phyloP scores from a whole-genome alignment of 2,329 filamentous ascomycete genomes.

The Parafenestella ontariensis region DNA sequence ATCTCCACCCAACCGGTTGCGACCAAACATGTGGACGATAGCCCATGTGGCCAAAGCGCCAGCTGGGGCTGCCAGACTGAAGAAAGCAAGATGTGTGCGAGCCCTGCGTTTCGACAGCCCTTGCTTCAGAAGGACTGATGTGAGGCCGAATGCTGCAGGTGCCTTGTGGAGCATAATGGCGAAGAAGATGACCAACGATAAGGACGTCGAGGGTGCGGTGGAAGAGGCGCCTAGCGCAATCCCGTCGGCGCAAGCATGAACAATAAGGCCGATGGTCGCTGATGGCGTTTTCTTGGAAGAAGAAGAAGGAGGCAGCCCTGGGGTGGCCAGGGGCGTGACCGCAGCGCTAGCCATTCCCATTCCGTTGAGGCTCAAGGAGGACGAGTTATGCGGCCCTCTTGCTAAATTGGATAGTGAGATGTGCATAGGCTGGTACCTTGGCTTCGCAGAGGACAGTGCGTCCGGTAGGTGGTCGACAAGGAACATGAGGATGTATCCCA shows the following conservation, averaged over 20 bases:
- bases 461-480: constrained; percentile 71
- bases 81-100: constrained; percentile 84
- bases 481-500: constrained; percentile 96
- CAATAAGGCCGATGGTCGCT: constrained; percentile 89
- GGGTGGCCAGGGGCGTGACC: constrained; percentile 38
- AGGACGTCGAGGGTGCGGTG: constrained; percentile 62
- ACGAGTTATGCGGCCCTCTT: constrained; percentile 54
- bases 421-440: constrained; percentile 74
- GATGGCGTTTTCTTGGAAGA: constrained; percentile 36
- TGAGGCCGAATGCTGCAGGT: constrained; percentile 92
- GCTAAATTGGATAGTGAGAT: constrained; percentile 87
- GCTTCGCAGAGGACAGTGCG: constrained; percentile 58
- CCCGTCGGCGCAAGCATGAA: constrained; percentile 92
- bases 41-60: constrained; percentile 86
- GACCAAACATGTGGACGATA: constrained; percentile 75
- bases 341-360: constrained; percentile 34
- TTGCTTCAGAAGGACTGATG: constrained; percentile 87
- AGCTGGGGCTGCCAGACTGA: constrained; percentile 87
- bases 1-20: constrained; percentile 64
- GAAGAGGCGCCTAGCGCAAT: constrained; percentile 93
- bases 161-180: constrained; percentile 99
- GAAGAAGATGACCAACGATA: constrained; percentile 91
- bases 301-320: constrained; percentile 45
- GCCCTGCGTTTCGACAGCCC: constrained; percentile 87
- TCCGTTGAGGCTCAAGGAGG: constrained; percentile 43